phyloP scores from a whole-genome alignment of 2,329 filamentous ascomycete species.

The Fusarium continuum region DNA sequence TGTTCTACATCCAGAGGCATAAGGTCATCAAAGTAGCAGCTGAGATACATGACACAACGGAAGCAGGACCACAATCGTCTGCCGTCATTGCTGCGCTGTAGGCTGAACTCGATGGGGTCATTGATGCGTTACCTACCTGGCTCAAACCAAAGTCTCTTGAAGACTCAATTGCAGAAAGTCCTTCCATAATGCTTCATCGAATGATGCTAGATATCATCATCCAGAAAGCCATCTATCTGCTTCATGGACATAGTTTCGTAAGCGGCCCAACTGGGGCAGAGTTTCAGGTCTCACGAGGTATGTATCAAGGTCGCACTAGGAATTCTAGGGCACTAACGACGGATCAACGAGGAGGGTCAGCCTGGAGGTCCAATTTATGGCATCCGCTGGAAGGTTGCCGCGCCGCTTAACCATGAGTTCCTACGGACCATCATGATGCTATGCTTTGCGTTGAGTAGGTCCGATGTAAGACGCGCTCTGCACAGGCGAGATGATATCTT shows the following conservation, averaged over 20 bases:
- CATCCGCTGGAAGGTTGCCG: slow-evolving; percentile 32
- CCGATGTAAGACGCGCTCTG: neutral
- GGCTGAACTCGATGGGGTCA: neutral
- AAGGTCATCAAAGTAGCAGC: neutral
- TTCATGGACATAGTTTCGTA: slow-evolving; percentile 7
- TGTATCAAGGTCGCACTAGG: slow-evolving; percentile 20
- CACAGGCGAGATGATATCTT: slow-evolving; percentile 3
- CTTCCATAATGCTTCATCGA: slow-evolving; percentile 1
- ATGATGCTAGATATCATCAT: slow-evolving; percentile 16
- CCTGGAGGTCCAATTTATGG: slow-evolving; percentile 30
- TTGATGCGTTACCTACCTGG: slow-evolving; percentile 6
- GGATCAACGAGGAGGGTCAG: slow-evolving; percentile 27
- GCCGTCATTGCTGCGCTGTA: neutral
- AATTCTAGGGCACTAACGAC: slow-evolving; percentile 27
- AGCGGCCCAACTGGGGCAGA: neutral
- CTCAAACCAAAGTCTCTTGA: slow-evolving; percentile 6
- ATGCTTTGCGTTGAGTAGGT: slow-evolving; percentile 24
- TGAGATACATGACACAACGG: slow-evolving; percentile 12
- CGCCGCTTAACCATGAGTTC: slow-evolving; percentile 30
- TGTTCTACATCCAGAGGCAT: slow-evolving; percentile 10
- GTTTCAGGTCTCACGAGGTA: neutral
- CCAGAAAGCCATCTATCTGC: slow-evolving; percentile 11
- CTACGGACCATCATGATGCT: slow-evolving; percentile 34
- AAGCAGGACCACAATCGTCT: neutral
- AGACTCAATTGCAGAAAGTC: slow-evolving; percentile 6